phyloP scores from a whole-genome alignment of 2,329 filamentous ascomycete genomes.

The Penicillium sp. region DNA sequence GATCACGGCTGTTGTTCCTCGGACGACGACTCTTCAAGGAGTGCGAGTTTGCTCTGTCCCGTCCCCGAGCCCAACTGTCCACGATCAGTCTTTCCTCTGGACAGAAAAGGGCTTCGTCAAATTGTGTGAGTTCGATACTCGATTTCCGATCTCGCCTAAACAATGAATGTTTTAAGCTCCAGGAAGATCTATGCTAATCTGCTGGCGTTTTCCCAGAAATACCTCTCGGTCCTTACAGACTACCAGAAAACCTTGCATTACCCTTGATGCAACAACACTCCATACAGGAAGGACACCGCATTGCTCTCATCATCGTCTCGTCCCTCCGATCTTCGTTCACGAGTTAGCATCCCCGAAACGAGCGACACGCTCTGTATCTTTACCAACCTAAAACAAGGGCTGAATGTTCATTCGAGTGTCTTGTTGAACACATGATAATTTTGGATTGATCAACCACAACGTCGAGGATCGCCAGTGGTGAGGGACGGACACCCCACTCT shows the following conservation, averaged over 20 bases:
- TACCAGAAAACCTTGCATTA: background rate
- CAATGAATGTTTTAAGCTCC: constrained; percentile 6
- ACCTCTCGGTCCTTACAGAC: background rate
- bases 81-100: constrained; percentile 17
- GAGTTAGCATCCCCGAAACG: background rate
- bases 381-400: background rate
- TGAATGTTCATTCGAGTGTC: background rate
- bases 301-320: background rate
- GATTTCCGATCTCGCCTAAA: constrained; percentile 8
- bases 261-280: background rate
- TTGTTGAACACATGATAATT: background rate
- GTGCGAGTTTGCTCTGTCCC: constrained; percentile 24
- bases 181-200: constrained; percentile 8
- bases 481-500: constrained; percentile 5
- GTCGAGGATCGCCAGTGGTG: background rate
- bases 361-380: background rate
- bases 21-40: constrained; percentile 35
- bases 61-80: constrained; percentile 19
- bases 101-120: constrained; percentile 20
- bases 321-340: background rate
- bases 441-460: background rate
- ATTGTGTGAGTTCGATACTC: constrained; percentile 29
- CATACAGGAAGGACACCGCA: background rate
- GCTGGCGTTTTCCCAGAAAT: constrained; percentile 9
- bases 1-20: constrained; percentile 34